Evolutionary conservation across 2,329 filamentous ascomycete genomes (phyloP), one percentile per base, ranked within the genome.

Genomic region (Plenodomus biglobosus): DNA sequence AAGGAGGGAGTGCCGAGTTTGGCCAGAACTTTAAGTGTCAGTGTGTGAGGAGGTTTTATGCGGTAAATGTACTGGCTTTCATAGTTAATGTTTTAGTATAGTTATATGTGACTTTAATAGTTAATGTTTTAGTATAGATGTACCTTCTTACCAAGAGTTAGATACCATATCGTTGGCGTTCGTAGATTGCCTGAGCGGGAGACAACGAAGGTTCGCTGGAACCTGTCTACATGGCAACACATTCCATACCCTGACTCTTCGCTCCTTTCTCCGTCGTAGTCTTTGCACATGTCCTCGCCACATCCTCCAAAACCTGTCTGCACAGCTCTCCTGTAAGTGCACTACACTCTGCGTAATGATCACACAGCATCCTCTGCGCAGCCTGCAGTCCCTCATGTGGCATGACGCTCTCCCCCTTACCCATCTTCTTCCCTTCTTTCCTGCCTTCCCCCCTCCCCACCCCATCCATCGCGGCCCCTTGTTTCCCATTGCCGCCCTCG

Each of bases 311-410:
- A 0, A 82, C 80, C 65, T 85, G 78, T 24, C 72, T 71, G 55
- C 83, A 79, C 34, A 85, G 68, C 68, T 85, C 80, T 2, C 83
- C 82, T 5, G 82, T 85, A 34, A 80, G 32, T 35, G 83, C 82
- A 52, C 80, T 84, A 55, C 83, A 85, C 61, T 85, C 83, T 3
- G 81, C 83, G 66, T 85, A 85, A 30, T 76, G 73, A 72, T 85
- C 83, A 64, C 79, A 82, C 19, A 81, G 73, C 70, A 85, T 78
- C 56, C 82, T 78, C 56, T 83, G 81, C 15, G 83, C 82, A 6
- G 81, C 56, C 13, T 68, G 64, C 6, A 79, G 39, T 2, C 70
- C 77, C 55, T 79, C 76, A 38, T 82, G 67, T 61, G 78, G 73
- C 78, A 82, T 70, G 54, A 81, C 77, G 75, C 58, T 64, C 55